Evolutionary conservation across 1,139 yeast species (phyloP).

Genomic region (Insectozyma bohioensis): DNA sequence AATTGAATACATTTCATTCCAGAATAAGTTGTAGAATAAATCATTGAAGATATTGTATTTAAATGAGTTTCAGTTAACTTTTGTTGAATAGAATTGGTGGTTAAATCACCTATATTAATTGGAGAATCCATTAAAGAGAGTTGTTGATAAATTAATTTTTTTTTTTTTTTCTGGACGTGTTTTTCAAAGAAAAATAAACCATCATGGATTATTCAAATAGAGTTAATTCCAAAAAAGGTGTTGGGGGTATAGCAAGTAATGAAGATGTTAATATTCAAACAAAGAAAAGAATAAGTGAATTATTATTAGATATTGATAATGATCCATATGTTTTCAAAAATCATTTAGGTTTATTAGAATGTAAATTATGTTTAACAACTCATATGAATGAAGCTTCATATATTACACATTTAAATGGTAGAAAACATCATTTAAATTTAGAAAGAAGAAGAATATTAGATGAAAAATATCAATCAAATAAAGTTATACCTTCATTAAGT

Average conservation of each 20-base stretch:
- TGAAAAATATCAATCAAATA: constrained; percentile 25
- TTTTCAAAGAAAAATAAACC: neutral
- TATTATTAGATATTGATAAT: constrained; percentile 65
- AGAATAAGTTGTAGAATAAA: constrained; percentile 32
- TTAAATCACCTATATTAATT: constrained; percentile 43
- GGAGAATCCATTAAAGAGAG: constrained; percentile 43
- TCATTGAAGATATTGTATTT: constrained; percentile 11
- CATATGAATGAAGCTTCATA: constrained; percentile 78
- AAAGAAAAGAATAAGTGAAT: constrained; percentile 60
- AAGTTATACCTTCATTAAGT: constrained; percentile 18
- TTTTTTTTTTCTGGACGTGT: neutral
- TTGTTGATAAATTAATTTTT: constrained; percentile 1
- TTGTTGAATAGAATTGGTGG: constrained; percentile 42
- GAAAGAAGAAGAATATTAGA: constrained; percentile 55
- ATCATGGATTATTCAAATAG: constrained; percentile 48
- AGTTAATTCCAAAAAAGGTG: constrained; percentile 45
- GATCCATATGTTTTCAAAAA: constrained; percentile 80
- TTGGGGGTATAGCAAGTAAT: constrained; percentile 75
- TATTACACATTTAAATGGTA: constrained; percentile 76
- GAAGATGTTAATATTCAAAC: constrained; percentile 68
- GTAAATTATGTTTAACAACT: constrained; percentile 72
- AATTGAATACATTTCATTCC: constrained; percentile 44
- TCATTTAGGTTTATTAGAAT: constrained; percentile 73
- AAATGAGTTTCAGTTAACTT: constrained; percentile 40
- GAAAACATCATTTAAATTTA: constrained; percentile 69